These are phyloP conservation scores for Alternaria burnsii DNA, from an alignment of 2,329 filamentous ascomycete genomes.

Conservation along the genomic window DNA sequence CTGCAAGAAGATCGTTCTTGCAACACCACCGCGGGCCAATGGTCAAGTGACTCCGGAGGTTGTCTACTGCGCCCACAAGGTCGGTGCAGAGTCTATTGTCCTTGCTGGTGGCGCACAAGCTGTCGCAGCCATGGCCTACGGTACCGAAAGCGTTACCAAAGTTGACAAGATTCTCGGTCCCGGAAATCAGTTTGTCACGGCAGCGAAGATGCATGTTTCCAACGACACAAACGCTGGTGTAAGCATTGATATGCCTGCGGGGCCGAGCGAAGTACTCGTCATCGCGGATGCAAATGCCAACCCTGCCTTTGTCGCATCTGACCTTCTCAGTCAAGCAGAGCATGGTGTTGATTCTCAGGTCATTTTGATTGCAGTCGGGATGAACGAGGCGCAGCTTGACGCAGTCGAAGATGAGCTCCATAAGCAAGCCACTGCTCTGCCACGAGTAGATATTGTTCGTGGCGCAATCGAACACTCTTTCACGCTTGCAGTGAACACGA, in stretches of 20 bases:
- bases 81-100: slow-evolving; percentile 94
- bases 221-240: slow-evolving; percentile 97
- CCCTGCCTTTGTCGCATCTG: slow-evolving; percentile 93
- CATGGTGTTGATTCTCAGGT: slow-evolving; percentile 97
- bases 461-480: slow-evolving; percentile 91
- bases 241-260: slow-evolving; percentile 97
- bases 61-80: slow-evolving; percentile 96
- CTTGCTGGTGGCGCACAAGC: slow-evolving; percentile 95
- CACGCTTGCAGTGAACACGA: slow-evolving; percentile 78
- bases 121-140: slow-evolving; percentile 95
- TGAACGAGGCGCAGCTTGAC: slow-evolving; percentile 74
- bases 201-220: slow-evolving; percentile 96
- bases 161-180: slow-evolving; percentile 99
- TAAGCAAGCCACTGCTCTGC: slow-evolving; percentile 83
- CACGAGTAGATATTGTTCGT: slow-evolving; percentile 90
- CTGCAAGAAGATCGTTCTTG: slow-evolving; percentile 92
- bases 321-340: slow-evolving; percentile 93
- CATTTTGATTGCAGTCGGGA: slow-evolving; percentile 83
- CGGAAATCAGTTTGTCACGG: slow-evolving; percentile 98
- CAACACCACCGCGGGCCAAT: slow-evolving; percentile 87
- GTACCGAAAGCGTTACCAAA: slow-evolving; percentile 91
- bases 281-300: slow-evolving; percentile 88
- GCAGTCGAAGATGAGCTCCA: slow-evolving; percentile 94
- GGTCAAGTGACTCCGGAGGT: slow-evolving; percentile 95
- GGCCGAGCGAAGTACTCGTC: slow-evolving; percentile 95